These are phyloP conservation scores for Sarcodon sp. DNA, from an alignment of 768 basidiomycete genomes.

Conservation along the genomic window DNA sequence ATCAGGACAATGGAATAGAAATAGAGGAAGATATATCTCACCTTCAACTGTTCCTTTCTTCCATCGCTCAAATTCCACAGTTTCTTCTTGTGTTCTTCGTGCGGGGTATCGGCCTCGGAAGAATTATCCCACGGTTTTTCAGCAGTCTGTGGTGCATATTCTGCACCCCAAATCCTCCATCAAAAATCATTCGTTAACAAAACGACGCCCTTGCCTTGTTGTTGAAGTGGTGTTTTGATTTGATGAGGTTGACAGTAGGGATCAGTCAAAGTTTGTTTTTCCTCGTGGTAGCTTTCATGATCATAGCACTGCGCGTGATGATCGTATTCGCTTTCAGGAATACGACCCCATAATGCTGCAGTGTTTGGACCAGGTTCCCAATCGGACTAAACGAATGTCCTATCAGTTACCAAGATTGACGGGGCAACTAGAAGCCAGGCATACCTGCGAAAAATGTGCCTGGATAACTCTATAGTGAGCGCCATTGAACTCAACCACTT, in stretches of 20 bases:
- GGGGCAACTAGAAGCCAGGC: neutral
- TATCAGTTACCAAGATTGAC: constrained; percentile 3
- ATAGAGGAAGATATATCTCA: constrained; percentile 9
- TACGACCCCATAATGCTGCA: constrained; percentile 57
- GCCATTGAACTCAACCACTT: constrained; percentile 45
- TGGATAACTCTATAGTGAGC: constrained; percentile 58
- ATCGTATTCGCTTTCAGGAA: constrained; percentile 18
- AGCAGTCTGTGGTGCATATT: constrained; percentile 4
- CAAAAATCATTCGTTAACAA: no score
- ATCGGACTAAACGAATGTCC: constrained; percentile 28
- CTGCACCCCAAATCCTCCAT: neutral
- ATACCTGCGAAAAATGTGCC: constrained; percentile 55
- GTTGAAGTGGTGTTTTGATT: neutral
- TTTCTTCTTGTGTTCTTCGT: constrained; percentile 36
- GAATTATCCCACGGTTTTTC: constrained; percentile 12
- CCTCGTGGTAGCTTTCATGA: constrained; percentile 8
- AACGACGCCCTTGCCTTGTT: no score
- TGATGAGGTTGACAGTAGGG: constrained; percentile 4
- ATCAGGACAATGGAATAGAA: neutral
- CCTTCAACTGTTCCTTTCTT: constrained; percentile 47
- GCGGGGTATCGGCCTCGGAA: constrained; percentile 16
- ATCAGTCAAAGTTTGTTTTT: constrained; percentile 7
- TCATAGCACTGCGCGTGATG: constrained; percentile 4
- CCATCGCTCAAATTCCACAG: constrained; percentile 46
- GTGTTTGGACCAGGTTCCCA: constrained; percentile 46